Percentiles rank a stretch among this genome's conserved stretches.
These are phyloP conservation scores for Nepenthes mirabilis DNA, from an alignment of 148 eudicot genomes.

Conservation along the genomic window DNA sequence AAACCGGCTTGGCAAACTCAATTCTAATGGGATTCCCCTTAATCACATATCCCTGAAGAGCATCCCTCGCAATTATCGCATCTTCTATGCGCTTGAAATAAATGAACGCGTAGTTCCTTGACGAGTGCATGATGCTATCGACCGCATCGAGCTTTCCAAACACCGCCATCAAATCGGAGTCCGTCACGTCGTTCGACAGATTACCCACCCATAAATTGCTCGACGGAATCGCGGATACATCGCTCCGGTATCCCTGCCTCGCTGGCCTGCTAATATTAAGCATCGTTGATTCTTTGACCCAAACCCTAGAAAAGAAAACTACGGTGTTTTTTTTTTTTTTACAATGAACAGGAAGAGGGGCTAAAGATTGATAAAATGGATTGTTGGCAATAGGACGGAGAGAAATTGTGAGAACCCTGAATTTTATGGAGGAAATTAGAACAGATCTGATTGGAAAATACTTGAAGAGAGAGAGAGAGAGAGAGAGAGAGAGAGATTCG, in stretches of 20 bases:
- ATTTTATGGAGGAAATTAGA: too few species aligned
- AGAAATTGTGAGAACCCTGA: too few species aligned
- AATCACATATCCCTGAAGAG: constrained; percentile 44
- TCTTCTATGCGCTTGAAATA: constrained; percentile 39
- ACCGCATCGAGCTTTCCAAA: constrained; percentile 52
- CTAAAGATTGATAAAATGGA: too few species aligned
- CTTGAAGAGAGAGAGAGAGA: too few species aligned
- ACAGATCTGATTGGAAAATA: too few species aligned
- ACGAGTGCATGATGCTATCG: constrained; percentile 46
- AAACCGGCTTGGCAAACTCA: constrained; percentile 87
- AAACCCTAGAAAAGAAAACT: too few species aligned
- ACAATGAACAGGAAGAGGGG: too few species aligned
- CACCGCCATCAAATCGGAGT: constrained; percentile 37
- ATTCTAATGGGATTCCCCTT: constrained; percentile 47
- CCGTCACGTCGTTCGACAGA: constrained; percentile 38
- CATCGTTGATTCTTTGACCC: neutral
- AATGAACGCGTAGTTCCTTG: constrained; percentile 58
- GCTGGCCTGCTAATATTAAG: constrained; percentile 4
- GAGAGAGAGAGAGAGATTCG: too few species aligned
- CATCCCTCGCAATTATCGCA: constrained; percentile 38
- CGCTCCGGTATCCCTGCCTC: constrained; percentile 6
- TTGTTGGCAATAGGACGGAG: too few species aligned
- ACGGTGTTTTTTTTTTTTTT: too few species aligned
- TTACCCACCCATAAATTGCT: constrained; percentile 85
- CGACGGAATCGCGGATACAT: constrained; percentile 22